These are phyloP conservation scores for Fusarium virguliforme DNA, from an alignment of 2,329 filamentous ascomycete species.

Conservation along the genomic window DNA sequence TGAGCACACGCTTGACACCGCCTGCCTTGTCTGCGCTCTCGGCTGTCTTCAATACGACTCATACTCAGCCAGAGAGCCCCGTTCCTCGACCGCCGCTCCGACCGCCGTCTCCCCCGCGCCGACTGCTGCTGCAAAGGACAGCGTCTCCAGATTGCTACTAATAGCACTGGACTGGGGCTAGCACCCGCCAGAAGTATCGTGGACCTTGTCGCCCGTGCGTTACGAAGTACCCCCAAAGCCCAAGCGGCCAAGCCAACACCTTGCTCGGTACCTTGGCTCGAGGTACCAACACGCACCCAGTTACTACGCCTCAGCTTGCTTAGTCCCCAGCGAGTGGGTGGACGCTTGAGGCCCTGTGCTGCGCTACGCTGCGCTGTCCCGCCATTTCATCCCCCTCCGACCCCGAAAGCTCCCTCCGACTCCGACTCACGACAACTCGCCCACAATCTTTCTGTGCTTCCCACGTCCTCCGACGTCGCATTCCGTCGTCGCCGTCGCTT, in stretches of 20 bases:
- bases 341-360: constrained; percentile 40
- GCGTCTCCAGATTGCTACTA: constrained; percentile 41
- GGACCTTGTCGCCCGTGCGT: constrained; percentile 44
- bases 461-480: constrained; percentile 37
- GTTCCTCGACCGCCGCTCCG: constrained; percentile 30
- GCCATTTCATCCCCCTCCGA: constrained; percentile 51
- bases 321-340: constrained; percentile 33
- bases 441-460: constrained; percentile 47
- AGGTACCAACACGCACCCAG: constrained; percentile 36
- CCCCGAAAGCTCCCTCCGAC: constrained; percentile 46
- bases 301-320: constrained; percentile 38
- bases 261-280: constrained; percentile 24
- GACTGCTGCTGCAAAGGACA: constrained; percentile 23
- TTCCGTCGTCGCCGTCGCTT: constrained; percentile 18
- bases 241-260: constrained; percentile 37
- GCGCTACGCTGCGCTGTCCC: constrained; percentile 44
- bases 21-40: constrained; percentile 36
- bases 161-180: constrained; percentile 44
- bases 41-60: constrained; percentile 28
- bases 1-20: constrained; percentile 47
- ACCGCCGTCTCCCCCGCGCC: constrained; percentile 38
- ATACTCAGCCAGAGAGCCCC: constrained; percentile 34
- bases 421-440: constrained; percentile 48
- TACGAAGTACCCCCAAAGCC: constrained; percentile 42
- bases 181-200: constrained; percentile 39